Base-by-base conservation (phyloP, 768 basidiomycete species). In the Rubroboletus satanas region DNA sequence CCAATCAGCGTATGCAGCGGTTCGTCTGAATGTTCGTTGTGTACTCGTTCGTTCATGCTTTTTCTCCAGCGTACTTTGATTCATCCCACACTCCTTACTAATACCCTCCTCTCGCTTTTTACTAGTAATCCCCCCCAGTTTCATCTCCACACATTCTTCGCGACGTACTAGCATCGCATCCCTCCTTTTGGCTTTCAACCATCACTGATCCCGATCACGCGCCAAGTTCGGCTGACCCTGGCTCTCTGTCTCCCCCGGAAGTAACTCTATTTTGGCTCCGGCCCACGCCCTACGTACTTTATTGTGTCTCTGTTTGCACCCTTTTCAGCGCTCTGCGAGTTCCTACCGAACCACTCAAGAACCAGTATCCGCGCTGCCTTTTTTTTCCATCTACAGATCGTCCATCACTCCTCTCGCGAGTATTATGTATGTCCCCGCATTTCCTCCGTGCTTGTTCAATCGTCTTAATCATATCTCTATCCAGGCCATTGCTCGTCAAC, bases 221-320 rank as follows among this genome's bases (percentile, higher is more conserved):
- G 29, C 45, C 28, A 56, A 52, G 9, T 38, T 31, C 46, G 43
- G 28, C 50, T 21, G 26, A 48, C 49, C 44, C 52, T 37, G 37
- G 17, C 41, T 17, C 28, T 8, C 35, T 44, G 48, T 51, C 17
- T 18, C 36, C 37, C 43, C 46, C 60, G 48, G 45, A 32, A 23
- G 10, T 33, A 66, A 57, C 51, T 66, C 57, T 66, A 61, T 65
- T 63, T 66, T 61, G 36, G 46, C 39, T 50, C 48, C 45, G 37
- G 52, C 44, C 8, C 44, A 38, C 35, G 3, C 31, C 12, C 38
- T 61, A 52, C 52, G 56, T 60, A 46, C 62, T 50, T 53, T 58
- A 55, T 56, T 59, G 60, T 56, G 45, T 33, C 45, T 35, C 52
- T 55, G 51, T 61, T 65, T 66, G 42, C 56, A 36, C 54, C 38